Percentiles rank a stretch among this genome's conserved stretches.
phyloP scores from a whole-genome alignment of 2,329 filamentous ascomycete genomes.

The Fusarium sp. region DNA sequence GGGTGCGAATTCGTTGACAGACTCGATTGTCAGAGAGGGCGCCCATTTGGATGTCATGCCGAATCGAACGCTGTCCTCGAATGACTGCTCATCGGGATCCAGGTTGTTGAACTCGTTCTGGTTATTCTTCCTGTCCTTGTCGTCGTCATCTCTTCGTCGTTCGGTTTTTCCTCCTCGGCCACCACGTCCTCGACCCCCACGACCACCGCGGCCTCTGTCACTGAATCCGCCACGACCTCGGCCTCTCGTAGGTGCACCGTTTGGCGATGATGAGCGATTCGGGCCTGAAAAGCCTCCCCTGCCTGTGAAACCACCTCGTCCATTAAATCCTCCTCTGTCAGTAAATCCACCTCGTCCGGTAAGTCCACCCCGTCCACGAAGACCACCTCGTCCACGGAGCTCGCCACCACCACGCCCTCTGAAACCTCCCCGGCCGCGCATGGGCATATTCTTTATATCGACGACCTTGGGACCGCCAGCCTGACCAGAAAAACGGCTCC shows the following conservation, averaged over 20 bases:
- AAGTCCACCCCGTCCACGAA: constrained; percentile 30
- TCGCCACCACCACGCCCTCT: constrained; percentile 45
- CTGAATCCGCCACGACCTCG: constrained; percentile 36
- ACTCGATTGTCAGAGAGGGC: constrained; percentile 54
- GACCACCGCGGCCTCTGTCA: constrained; percentile 37
- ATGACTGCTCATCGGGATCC: constrained; percentile 54
- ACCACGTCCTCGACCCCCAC: constrained; percentile 37
- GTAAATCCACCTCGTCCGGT: constrained; percentile 16
- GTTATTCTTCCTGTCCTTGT: constrained; percentile 46
- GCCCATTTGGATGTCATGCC: constrained; percentile 51
- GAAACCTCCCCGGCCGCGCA: constrained; percentile 40
- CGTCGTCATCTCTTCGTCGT: constrained; percentile 43
- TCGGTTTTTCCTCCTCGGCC: constrained; percentile 30
- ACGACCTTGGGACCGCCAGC: constrained; percentile 54
- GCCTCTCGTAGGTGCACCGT: constrained; percentile 28
- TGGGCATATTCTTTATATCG: constrained; percentile 56
- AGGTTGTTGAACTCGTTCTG: constrained; percentile 47
- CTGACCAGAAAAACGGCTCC: constrained; percentile 5
- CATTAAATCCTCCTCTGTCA: constrained; percentile 13
- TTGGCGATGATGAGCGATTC: constrained; percentile 30
- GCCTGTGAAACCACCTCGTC: constrained; percentile 24
- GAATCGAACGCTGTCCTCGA: constrained; percentile 55
- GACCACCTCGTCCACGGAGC: constrained; percentile 27
- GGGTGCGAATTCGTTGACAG: constrained; percentile 52
- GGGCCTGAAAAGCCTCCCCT: constrained; percentile 33